Evolutionary conservation across 495 filamentous ascomycete genomes (phyloP), one percentile per base, ranked within the genome.

Genomic region (Xylaria curta): DNA sequence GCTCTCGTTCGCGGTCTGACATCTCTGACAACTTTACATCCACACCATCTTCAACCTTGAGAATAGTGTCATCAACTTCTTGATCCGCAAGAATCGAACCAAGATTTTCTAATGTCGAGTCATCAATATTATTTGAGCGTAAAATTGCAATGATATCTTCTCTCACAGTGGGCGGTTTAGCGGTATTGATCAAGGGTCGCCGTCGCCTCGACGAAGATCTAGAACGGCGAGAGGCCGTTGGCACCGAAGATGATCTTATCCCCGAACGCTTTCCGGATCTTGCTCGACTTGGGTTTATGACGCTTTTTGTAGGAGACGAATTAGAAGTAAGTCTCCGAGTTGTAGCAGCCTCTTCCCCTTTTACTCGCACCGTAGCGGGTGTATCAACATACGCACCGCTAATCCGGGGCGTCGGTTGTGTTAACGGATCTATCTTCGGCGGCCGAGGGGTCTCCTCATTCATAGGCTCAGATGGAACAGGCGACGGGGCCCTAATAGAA

Each of bases 311-410:
- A 7, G 54, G 66, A 3, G 74, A 63, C 36, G 70, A 51, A 42
- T 72, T 78, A n/a, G 70, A 72, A 17, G 51, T 70, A 26, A 38
- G 73, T n/a, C n/a, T 68, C 19, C 26, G 75, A 62, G 62, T 40
- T 38, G 73, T 61, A 33, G 58, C 12, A 38, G 31, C 58, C 19
- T 66, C 71, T 24, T 78, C 42, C 40, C 74, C 78, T 54, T 82
- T 81, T 46, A 80, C 73, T 72, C 79, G 85, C 53, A 82, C 56
- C 24, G 81, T 82, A 33, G 81, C 82, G 7, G 85, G 84, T 28
- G 87, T 87, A 21, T 88, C 86, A 24, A 88, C 79, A 75, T 82
- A 89, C 7, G 86, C 86, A 24, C 87, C 85, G 7, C 79, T 81
- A 26, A 87, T 80, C 69, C 78, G 81, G 7, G 86, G 87, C 17